Base-by-base conservation (phyloP, 2,329 filamentous ascomycete species). In the Fusarium sp. region DNA sequence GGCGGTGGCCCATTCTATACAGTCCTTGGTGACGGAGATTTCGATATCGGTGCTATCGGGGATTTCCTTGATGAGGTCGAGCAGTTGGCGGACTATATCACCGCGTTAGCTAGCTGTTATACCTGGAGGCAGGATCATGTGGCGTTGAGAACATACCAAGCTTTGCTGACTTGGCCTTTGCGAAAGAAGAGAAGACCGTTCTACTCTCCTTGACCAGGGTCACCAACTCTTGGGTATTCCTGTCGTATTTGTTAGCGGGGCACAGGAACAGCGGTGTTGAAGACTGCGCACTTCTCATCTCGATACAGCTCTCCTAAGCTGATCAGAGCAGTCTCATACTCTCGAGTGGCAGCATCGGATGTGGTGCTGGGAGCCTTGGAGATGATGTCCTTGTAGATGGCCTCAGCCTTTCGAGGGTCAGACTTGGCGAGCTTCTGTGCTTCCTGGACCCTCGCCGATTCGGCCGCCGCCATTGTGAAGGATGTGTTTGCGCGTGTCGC, bases 131-230 rank as follows among this genome's bases (percentile, higher is more conserved):
- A 64, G 48, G n/a, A 13, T 38, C 32, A 22, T n/a, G 5, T 9
- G 9, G 50, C 17, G 28, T 17, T 20, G 24, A 48, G 4, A 50
- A 72, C 92, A 75, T 91, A 98, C 96, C 94, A 72, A 99, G 88
- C 86, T 99, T 99, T 64, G 96, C 94, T 38, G 96, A 98, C 90
- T 99, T 99, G 72, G 97, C 96, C 88, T 98, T 98, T 75, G 96
- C 96, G 83, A 99, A 98, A 74, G 94, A 96, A 66, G 96, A 98
- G 75, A 99, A 91, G 50, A 96, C 93, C 75, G 93, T 93, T 81
- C 96, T 91, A 84, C 95, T 98, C 83, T 94, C 94, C 81, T 93
- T 95, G 79, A 99, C 92, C 75, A 99, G 89, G 79, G 95, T 92
- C 72, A 97, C 94, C 69, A 99, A 91, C 79, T 97, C 94, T 81